Evolutionary conservation across 441 rosid species (phyloP).

Genomic region (Melastoma candidum): DNA sequence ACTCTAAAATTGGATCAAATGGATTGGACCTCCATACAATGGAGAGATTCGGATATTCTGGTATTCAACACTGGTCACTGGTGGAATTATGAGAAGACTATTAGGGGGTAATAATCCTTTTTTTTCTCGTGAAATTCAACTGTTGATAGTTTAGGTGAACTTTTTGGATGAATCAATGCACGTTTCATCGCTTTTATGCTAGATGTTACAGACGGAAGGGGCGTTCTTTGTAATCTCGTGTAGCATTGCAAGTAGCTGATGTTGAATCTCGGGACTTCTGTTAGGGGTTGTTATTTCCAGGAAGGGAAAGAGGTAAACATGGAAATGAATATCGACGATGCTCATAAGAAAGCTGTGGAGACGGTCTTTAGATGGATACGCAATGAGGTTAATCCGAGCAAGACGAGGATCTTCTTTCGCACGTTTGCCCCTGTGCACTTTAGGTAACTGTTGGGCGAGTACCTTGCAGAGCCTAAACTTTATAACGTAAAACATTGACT

Average conservation of each 20-base stretch:
- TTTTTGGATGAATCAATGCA: too few relatives aligned
- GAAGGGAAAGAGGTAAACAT: slow-evolving; percentile 45
- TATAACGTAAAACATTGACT: too few relatives aligned
- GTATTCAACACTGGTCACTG: slow-evolving; percentile 78
- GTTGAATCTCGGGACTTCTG: neutral
- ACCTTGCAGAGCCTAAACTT: too few relatives aligned
- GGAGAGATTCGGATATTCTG: slow-evolving; percentile 64
- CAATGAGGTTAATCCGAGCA: slow-evolving; percentile 50
- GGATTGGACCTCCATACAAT: slow-evolving; percentile 46
- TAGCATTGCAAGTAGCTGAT: neutral
- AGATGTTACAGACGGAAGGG: too few relatives aligned
- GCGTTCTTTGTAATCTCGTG: neutral
- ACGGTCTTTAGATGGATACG: slow-evolving; percentile 62
- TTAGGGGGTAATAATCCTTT: slow-evolving; percentile 33
- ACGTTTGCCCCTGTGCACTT: slow-evolving; percentile 92
- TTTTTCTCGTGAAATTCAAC: neutral
- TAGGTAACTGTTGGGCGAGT: slow-evolving; percentile 29
- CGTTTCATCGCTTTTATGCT: too few relatives aligned
- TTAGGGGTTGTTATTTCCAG: slow-evolving; percentile 85
- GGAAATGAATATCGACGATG: slow-evolving; percentile 54
- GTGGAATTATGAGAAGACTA: slow-evolving; percentile 74
- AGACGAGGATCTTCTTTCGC: slow-evolving; percentile 81
- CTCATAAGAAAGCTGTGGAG: slow-evolving; percentile 52
- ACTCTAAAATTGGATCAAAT: slow-evolving; percentile 50
- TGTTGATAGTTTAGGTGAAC: neutral